Evolutionary conservation across 2,329 filamentous ascomycete genomes (phyloP).

Genomic region (Colletotrichum tofieldiae): DNA sequence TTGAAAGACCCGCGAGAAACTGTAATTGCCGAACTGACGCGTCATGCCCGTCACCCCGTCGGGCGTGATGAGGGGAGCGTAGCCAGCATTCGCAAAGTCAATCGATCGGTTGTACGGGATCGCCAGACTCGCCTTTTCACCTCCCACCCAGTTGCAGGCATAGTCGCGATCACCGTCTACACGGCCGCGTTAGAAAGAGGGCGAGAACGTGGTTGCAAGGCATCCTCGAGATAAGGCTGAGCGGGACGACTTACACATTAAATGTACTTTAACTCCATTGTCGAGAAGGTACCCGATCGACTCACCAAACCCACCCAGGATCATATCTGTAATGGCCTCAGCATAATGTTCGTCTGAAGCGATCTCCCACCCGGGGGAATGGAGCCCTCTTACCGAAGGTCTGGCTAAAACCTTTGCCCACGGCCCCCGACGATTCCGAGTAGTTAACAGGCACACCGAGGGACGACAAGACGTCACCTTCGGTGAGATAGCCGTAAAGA

Average conservation of each 20-base stretch:
- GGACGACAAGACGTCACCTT: constrained; percentile 64
- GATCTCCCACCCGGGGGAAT: neutral
- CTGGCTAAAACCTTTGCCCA: constrained; percentile 22
- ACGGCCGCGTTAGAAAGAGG: neutral
- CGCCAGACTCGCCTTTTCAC: constrained; percentile 73
- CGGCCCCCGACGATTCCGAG: constrained; percentile 49
- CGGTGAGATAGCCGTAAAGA: constrained; percentile 43
- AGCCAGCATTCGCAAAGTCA: constrained; percentile 73
- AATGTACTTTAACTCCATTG: constrained; percentile 70
- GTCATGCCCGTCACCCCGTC: constrained; percentile 77
- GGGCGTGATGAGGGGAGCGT: constrained; percentile 75
- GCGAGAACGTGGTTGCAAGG: neutral
- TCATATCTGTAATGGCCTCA: constrained; percentile 48
- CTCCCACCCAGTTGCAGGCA: constrained; percentile 71
- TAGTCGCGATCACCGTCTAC: constrained; percentile 62
- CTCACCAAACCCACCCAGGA: constrained; percentile 56
- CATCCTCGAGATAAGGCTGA: neutral
- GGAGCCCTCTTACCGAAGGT: constrained; percentile 22
- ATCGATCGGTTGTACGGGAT: constrained; percentile 59
- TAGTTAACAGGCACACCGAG: constrained; percentile 75
- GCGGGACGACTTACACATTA: constrained; percentile 64
- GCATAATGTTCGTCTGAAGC: constrained; percentile 16
- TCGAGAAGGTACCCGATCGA: constrained; percentile 61
- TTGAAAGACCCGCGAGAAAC: constrained; percentile 72
- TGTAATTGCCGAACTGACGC: constrained; percentile 78